Percentiles rank a stretch among this genome's conserved stretches.
Evolutionary conservation across 371 early-diverging fungal genomes (phyloP).

Genomic region (Rhizopus sp.): DNA sequence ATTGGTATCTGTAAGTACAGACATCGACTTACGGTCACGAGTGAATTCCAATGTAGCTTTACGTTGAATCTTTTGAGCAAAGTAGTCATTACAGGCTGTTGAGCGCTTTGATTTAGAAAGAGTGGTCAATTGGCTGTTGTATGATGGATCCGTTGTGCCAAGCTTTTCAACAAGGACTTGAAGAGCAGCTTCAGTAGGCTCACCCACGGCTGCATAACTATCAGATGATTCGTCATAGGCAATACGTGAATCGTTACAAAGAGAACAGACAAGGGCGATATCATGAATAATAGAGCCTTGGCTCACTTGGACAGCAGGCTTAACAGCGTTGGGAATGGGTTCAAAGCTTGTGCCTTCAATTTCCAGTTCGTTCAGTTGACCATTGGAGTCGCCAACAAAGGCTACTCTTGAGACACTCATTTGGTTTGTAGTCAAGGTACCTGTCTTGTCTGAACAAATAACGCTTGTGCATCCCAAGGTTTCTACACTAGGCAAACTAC

Average conservation of each 20-base stretch:
- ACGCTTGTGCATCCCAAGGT: constrained; percentile 96
- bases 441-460: constrained; percentile 99
- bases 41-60: constrained; percentile 88
- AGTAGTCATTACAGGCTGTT: constrained; percentile 64
- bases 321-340: constrained; percentile 72
- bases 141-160: constrained; percentile 66
- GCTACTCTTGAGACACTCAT: constrained; percentile 85
- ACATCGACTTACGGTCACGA: constrained; percentile 96
- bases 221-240: constrained; percentile 70
- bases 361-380: constrained; percentile 63
- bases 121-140: constrained; percentile 60
- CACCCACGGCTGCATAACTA: constrained; percentile 79
- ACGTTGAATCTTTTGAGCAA: constrained; percentile 55
- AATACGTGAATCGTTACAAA: constrained; percentile 92
- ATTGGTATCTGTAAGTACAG: constrained; percentile 67
- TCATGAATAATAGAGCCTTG: constrained; percentile 48
- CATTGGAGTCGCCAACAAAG: constrained; percentile 42
- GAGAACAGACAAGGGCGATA: constrained; percentile 77
- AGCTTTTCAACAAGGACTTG: constrained; percentile 93
- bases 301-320: constrained; percentile 53
- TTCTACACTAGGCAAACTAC: constrained; percentile 92
- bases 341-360: constrained; percentile 87
- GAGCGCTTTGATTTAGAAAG: constrained; percentile 61
- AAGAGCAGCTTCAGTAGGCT: constrained; percentile 99
- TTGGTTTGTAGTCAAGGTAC: constrained; percentile 98